Evolutionary conservation across 371 early-diverging fungal genomes (phyloP).

Genomic region (Rhizopus delemar): DNA sequence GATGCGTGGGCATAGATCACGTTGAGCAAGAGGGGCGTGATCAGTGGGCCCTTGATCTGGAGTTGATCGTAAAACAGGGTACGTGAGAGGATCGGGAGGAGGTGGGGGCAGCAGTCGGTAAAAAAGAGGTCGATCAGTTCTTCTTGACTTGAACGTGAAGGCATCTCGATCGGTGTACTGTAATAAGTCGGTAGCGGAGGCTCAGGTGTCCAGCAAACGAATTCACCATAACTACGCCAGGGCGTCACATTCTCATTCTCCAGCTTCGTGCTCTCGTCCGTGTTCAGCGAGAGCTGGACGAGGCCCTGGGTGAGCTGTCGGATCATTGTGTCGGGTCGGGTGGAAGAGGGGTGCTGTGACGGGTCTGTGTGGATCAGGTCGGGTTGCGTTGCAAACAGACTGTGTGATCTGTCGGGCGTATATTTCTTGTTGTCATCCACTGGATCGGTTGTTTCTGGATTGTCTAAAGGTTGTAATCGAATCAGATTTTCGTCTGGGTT

Average conservation of each 20-base stretch:
- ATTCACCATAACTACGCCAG: slow-evolving; percentile 31
- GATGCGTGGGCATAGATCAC: slow-evolving; percentile 51
- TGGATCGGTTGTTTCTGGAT: slow-evolving; percentile 3
- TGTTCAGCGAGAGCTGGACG: slow-evolving; percentile 37
- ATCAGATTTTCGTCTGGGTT: slow-evolving; percentile 51
- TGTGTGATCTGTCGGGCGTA: slow-evolving; percentile 24
- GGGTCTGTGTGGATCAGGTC: background rate
- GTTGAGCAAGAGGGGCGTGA: slow-evolving; percentile 47
- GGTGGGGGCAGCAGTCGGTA: slow-evolving; percentile 29
- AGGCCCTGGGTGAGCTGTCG: slow-evolving; percentile 44
- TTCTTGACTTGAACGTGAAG: slow-evolving; percentile 40
- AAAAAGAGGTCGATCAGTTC: slow-evolving; percentile 42
- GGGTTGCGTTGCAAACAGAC: slow-evolving; percentile 27
- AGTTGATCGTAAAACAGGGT: slow-evolving; percentile 51
- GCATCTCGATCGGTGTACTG: slow-evolving; percentile 44
- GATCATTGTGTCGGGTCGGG: slow-evolving; percentile 44
- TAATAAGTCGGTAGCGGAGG: slow-evolving; percentile 28
- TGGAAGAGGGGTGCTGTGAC: slow-evolving; percentile 13
- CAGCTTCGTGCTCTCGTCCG: slow-evolving; percentile 12
- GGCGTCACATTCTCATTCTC: slow-evolving; percentile 18
- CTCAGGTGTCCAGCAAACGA: slow-evolving; percentile 35
- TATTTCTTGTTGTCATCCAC: slow-evolving; percentile 19
- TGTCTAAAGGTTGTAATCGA: slow-evolving; percentile 36
- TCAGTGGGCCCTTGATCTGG: slow-evolving; percentile 40
- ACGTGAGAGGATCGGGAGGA: slow-evolving; percentile 35